Evolutionary conservation across 2,329 filamentous ascomycete genomes (phyloP), one percentile per base, ranked within the genome.

Genomic region (Ophiosphaerella herpotricha): DNA sequence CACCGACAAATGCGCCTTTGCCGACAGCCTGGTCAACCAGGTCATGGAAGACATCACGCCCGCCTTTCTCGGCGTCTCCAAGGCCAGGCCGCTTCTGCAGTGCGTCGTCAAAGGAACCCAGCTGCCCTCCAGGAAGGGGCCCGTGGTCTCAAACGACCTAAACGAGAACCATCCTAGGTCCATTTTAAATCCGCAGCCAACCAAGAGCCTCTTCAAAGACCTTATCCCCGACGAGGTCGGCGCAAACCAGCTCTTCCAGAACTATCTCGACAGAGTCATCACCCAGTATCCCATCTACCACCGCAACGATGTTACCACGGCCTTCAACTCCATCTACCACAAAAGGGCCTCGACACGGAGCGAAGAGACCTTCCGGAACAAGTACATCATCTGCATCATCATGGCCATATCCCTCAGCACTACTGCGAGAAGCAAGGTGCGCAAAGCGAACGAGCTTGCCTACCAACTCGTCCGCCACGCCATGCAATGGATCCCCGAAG

Each of bases 211-310:
- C 2, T 63, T 64, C 35, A 58, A 58, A 11, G 52, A 71, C 23
- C 52, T 69, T 24, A 62, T 61, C 35, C 66, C 70, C 23, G 64
- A 68, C 32, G 56, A 60, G 43, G 63, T 68, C 14, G 67, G 63
- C 7, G 70, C 70, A 36, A 63, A 58, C 31, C 66, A 65, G 35
- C 54, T 73, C 7, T 61, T 72, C 43, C 55, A 64, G 32, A 70
- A 66, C 45, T 73, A 71, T 43, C 51, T 70, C 16, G 63, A 70
- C 36, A 63, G 66, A 16, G 60, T 72, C 43, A 68, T 72, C 43
- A 68, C 68, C 5, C 68, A 71, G 47, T 71, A 71, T 47, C 70
- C 70, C n/a, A 73, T 73, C 26, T 73, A 71, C 39, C 69, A 73
- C 37, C 52, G 66, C 2, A 66, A 60, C 16, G 66, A 73, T 46